Percentiles rank a stretch among this genome's conserved stretches.
Evolutionary conservation across 108 stramenopile species (phyloP).

Genomic region (Nitzschia sp.): DNA sequence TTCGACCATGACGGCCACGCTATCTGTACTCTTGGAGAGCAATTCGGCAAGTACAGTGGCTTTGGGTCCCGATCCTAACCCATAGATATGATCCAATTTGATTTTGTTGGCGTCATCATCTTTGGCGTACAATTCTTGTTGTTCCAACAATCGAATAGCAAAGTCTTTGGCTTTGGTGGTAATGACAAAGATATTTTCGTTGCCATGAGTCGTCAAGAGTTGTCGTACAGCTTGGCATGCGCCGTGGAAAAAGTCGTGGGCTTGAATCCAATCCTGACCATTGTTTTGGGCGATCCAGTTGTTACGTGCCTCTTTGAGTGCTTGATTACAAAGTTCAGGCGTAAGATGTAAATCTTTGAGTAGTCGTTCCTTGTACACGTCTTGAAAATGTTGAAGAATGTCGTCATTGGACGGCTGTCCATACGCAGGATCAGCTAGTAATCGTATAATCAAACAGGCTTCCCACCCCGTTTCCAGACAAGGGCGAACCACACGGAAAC

Average conservation of each 20-base stretch:
- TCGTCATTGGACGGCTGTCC: conserved; percentile 11
- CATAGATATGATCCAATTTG: conserved; percentile 23
- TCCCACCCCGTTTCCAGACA: conserved; percentile 38
- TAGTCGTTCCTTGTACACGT: not conserved
- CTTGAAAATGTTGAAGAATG: conserved; percentile 11
- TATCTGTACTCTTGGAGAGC: not conserved
- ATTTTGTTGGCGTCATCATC: not conserved
- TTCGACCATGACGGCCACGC: conserved; percentile 31
- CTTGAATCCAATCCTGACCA: conserved; percentile 28
- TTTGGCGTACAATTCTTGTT: conserved; percentile 11
- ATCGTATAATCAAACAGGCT: conserved; percentile 24
- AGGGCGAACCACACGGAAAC: conserved; percentile 30
- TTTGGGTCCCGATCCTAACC: conserved; percentile 37
- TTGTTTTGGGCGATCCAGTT: conserved; percentile 29
- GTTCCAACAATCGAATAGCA: conserved; percentile 31
- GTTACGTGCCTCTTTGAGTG: conserved; percentile 21
- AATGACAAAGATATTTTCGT: conserved; percentile 27
- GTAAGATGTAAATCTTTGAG: conserved; percentile 1
- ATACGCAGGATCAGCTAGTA: conserved; percentile 12
- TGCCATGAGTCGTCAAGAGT: not conserved
- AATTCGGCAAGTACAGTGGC: conserved; percentile 6
- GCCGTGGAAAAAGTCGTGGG: conserved; percentile 35
- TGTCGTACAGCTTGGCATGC: conserved; percentile 28
- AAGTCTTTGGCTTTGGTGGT: conserved; percentile 40
- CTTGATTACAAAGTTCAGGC: conserved; percentile 4